phyloP scores from a whole-genome alignment of 2,329 filamentous ascomycete genomes.

The Botrytis hyacinthi region DNA sequence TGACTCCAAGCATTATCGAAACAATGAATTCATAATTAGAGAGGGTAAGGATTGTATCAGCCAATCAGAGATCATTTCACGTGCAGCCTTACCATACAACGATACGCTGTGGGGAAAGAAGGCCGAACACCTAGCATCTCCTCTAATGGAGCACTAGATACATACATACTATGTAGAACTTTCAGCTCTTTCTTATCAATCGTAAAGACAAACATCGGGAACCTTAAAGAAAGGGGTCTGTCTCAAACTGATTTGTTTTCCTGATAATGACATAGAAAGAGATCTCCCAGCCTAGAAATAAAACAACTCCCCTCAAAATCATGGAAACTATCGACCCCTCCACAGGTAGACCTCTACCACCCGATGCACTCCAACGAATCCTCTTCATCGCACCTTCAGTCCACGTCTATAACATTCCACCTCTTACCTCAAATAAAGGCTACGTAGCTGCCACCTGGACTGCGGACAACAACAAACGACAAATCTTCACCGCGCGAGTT shows the following conservation, averaged over 20 bases:
- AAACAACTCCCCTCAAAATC: not conserved
- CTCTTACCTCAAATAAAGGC: slow-evolving; percentile 72
- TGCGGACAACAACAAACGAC: slow-evolving; percentile 59
- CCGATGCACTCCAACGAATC: slow-evolving; percentile 79
- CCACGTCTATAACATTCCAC: slow-evolving; percentile 86
- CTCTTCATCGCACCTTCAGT: slow-evolving; percentile 73
- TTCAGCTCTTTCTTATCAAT: not conserved
- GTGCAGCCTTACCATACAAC: not conserved
- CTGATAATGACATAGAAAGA: not conserved
- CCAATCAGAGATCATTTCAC: slow-evolving; percentile 1
- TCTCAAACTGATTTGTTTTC: not conserved
- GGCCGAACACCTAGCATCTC: not conserved
- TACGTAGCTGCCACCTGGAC: slow-evolving; percentile 80
- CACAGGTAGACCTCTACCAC: slow-evolving; percentile 64
- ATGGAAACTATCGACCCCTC: slow-evolving; percentile 60
- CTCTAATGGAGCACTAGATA: too few species aligned
- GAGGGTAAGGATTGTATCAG: not conserved
- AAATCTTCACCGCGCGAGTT: slow-evolving; percentile 83
- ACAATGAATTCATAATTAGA: not conserved
- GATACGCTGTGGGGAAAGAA: slow-evolving; percentile 14
- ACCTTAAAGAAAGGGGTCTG: not conserved
- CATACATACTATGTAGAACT: not conserved
- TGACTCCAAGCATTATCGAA: not conserved
- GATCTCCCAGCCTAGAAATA: not conserved
- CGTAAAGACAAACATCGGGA: not conserved